Evolutionary conservation across 2,329 filamentous ascomycete genomes (phyloP).

Genomic region (Bipolaris gigantea): DNA sequence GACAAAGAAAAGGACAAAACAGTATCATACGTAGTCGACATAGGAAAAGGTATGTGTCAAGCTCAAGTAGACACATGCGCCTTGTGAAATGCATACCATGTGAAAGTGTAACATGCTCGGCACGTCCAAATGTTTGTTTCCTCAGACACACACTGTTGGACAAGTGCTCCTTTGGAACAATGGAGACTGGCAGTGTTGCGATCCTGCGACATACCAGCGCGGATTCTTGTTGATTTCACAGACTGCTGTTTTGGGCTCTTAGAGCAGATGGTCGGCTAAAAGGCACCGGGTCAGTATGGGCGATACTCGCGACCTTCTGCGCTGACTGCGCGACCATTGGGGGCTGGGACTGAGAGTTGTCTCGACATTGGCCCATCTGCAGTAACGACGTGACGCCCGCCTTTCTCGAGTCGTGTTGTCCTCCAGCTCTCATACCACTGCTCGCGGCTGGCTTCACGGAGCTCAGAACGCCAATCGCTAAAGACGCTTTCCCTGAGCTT

Average conservation of each 20-base stretch:
- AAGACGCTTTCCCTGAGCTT: conserved; percentile 91
- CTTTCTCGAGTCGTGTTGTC: conserved; percentile 56
- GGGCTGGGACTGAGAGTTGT: conserved; percentile 27
- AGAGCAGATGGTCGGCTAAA: conserved; percentile 8
- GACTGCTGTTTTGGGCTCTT: neutral
- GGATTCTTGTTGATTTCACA: neutral
- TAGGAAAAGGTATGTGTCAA: conserved; percentile 9
- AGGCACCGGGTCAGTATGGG: conserved; percentile 27
- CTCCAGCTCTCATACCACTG: conserved; percentile 97
- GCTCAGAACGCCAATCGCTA: conserved; percentile 85
- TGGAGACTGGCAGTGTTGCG: neutral
- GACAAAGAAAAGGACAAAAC: conserved; percentile 7
- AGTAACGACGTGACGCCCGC: conserved; percentile 30
- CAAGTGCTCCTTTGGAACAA: neutral
- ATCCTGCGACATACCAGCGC: neutral
- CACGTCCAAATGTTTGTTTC: neutral
- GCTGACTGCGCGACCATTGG: conserved; percentile 41
- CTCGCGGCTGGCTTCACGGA: conserved; percentile 86
- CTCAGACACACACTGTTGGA: neutral
- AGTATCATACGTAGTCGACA: conserved; percentile 11
- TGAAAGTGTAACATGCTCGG: conserved; percentile 2
- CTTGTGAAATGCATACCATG: neutral
- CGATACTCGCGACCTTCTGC: conserved; percentile 35
- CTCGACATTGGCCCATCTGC: conserved; percentile 35
- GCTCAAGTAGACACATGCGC: conserved; percentile 2